A percentile compares a stretch with the other conserved stretches of the same genome.
Evolutionary conservation across 2,329 filamentous ascomycete genomes (phyloP).

Genomic region (Aureobasidium sp.): DNA sequence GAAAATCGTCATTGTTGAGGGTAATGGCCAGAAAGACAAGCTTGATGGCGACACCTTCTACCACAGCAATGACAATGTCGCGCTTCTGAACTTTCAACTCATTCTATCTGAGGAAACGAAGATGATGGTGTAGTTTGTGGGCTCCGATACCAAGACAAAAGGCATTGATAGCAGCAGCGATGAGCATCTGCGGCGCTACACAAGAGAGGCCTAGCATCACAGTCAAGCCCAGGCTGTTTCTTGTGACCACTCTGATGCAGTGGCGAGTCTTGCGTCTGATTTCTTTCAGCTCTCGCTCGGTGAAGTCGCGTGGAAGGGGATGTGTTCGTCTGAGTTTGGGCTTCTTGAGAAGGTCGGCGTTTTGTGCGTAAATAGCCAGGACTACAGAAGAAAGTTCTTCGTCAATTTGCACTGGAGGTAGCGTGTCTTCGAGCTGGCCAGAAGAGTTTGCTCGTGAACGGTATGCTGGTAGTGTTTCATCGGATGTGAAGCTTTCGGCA

Average conservation of each 20-base stretch:
- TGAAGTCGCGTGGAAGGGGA: not conserved
- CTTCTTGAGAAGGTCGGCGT: not conserved
- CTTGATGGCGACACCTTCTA: conserved; percentile 4
- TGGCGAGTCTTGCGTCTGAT: conserved; percentile 11
- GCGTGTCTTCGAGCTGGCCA: not conserved
- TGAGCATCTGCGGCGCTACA: conserved; percentile 13
- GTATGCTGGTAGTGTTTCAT: not conserved
- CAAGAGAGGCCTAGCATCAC: conserved; percentile 4
- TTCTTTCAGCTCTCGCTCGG: not conserved
- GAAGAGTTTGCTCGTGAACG: not conserved
- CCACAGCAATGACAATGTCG: not conserved
- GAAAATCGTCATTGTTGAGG: conserved; percentile 6
- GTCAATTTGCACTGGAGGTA: not conserved
- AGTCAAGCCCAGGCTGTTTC: not conserved
- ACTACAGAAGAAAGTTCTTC: not conserved
- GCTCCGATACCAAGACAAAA: conserved; percentile 11
- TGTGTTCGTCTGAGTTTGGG: conserved; percentile 3
- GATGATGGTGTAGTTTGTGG: conserved; percentile 2
- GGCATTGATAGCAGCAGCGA: conserved; percentile 8
- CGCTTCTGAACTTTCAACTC: conserved; percentile 6
- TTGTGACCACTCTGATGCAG: conserved; percentile 5
- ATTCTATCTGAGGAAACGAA: not conserved
- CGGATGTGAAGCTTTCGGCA: not conserved
- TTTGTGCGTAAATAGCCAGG: not conserved
- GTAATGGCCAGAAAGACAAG: conserved; percentile 8